Evolutionary conservation across 2,329 filamentous ascomycete genomes (phyloP).

Genomic region (Ophiosphaerella herpotricha): DNA sequence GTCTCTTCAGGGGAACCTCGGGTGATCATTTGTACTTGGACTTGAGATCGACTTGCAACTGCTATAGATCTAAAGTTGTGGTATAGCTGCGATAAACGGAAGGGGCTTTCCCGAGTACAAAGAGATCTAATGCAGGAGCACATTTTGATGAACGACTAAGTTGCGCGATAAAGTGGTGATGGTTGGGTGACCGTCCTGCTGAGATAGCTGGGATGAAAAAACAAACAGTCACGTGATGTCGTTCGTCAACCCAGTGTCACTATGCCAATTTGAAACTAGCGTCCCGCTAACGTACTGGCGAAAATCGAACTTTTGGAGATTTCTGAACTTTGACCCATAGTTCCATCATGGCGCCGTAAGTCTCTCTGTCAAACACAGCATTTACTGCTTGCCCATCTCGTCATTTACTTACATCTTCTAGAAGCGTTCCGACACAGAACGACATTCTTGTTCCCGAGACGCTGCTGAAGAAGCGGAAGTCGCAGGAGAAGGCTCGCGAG

Average conservation of each 20-base stretch:
- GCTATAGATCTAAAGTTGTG: too few species aligned
- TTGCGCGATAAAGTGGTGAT: too few species aligned
- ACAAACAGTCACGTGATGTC: not conserved
- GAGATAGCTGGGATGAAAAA: not conserved
- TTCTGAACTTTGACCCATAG: slow-evolving; percentile 15
- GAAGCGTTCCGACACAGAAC: slow-evolving; percentile 90
- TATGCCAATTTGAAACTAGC: slow-evolving; percentile 4
- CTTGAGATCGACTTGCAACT: too few species aligned
- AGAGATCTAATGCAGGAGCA: too few species aligned
- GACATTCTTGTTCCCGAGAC: slow-evolving; percentile 98
- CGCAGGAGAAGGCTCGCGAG: slow-evolving; percentile 97
- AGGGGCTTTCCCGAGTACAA: too few species aligned
- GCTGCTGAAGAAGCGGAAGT: slow-evolving; percentile 99
- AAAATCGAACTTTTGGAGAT: slow-evolving; percentile 23
- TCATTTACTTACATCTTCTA: slow-evolving; percentile 49
- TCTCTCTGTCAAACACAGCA: slow-evolving; percentile 64
- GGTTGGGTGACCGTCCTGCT: not conserved
- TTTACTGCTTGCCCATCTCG: slow-evolving; percentile 52
- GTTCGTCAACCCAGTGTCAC: not conserved
- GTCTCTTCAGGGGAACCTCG: too few species aligned
- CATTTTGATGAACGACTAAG: too few species aligned
- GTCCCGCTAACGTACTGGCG: slow-evolving; percentile 11
- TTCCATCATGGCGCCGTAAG: slow-evolving; percentile 50
- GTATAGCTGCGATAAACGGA: too few species aligned
- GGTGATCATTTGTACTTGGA: too few species aligned